These are phyloP conservation scores for Talaromyces adpressus DNA, from an alignment of 495 filamentous ascomycete species.

Conservation along the genomic window DNA sequence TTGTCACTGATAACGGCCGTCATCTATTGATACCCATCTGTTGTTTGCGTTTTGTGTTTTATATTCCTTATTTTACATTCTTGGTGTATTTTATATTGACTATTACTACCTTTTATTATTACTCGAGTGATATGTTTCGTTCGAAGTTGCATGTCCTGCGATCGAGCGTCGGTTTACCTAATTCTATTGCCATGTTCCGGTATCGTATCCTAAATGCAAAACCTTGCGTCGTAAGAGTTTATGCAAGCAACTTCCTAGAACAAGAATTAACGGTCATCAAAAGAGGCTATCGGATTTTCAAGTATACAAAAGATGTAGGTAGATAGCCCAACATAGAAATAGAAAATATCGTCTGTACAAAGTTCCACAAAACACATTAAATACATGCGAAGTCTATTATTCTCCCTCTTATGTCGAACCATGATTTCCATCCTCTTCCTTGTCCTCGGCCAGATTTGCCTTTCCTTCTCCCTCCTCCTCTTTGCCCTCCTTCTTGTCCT, in stretches of 20 bases:
- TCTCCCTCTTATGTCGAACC: background rate
- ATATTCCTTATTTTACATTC: background rate
- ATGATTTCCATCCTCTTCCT: background rate
- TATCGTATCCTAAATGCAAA: no score
- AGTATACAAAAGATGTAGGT: background rate
- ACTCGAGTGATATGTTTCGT: background rate
- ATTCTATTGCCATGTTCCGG: background rate
- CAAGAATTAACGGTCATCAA: background rate
- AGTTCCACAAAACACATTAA: background rate
- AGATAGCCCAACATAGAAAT: background rate
- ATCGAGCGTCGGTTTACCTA: background rate
- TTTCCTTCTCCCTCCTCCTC: background rate
- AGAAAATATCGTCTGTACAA: background rate
- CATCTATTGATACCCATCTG: conserved; percentile 11
- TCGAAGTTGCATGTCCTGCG: background rate
- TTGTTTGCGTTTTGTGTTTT: background rate
- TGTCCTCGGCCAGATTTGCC: background rate
- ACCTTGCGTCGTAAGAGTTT: background rate
- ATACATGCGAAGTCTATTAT: no score
- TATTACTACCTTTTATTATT: background rate
- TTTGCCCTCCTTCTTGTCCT: background rate
- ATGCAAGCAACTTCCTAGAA: background rate
- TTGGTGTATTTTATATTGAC: background rate
- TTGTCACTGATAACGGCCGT: conserved; percentile 1
- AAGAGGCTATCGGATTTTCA: background rate